Conservation (phyloP, 106 monocot species). For the Acanthochlamys bracteata region DNA sequence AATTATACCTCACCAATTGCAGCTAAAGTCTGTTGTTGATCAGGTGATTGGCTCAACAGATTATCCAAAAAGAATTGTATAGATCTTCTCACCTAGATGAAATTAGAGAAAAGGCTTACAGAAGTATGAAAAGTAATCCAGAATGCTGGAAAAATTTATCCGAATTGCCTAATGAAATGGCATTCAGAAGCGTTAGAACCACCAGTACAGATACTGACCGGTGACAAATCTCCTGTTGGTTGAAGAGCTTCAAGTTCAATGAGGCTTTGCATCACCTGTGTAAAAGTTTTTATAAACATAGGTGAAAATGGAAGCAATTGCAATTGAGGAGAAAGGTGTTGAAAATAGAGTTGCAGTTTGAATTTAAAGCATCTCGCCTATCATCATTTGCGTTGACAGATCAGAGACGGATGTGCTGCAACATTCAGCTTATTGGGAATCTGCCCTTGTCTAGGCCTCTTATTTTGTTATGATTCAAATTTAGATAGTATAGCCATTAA, state of each 20-base stretch:
- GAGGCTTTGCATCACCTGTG: slow-evolving; percentile 71
- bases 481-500: no score
- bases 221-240: slow-evolving; percentile 87
- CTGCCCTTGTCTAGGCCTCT: no score
- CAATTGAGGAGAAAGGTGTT: no score
- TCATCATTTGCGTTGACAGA: no score
- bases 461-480: no score
- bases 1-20: slow-evolving; percentile 85
- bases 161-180: neutral
- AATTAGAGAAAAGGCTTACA: neutral
- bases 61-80: slow-evolving; percentile 94
- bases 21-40: slow-evolving; percentile 82
- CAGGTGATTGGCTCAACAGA: slow-evolving; percentile 63
- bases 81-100: slow-evolving; percentile 73
- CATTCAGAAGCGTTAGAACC: neutral
- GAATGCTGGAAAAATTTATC: neutral
- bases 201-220: slow-evolving; percentile 38
- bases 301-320: no score
- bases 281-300: neutral
- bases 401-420: no score
- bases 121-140: neutral
- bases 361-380: no score
- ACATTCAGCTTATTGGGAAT: no score
- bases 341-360: no score
- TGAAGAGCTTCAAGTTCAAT: slow-evolving; percentile 86